A percentile compares a stretch with the other conserved stretches of the same genome.
Conservation (phyloP, 2,329 filamentous ascomycete species). For the Aspergillus udagawae region DNA sequence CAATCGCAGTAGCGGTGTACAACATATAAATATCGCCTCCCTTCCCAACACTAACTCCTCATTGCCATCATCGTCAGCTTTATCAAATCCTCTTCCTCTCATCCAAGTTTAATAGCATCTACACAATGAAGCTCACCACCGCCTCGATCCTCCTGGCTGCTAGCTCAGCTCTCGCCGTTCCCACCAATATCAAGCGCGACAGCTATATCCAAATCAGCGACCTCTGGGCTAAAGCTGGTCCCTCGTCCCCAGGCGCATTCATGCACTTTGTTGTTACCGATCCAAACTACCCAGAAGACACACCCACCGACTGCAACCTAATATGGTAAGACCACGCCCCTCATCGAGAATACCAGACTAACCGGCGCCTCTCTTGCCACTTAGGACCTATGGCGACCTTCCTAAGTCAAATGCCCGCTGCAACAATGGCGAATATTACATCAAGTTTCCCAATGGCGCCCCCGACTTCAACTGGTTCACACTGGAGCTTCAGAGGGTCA, state of each 20-base stretch:
- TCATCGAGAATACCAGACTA: not conserved
- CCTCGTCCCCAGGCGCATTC: not conserved
- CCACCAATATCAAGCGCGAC: not conserved
- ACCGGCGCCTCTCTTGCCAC: not conserved
- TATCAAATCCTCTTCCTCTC: not conserved
- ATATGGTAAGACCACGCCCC: conserved; percentile 13
- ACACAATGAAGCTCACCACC: not conserved
- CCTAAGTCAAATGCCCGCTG: conserved; percentile 19
- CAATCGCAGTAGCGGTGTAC: not conserved
- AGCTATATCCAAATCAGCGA: conserved; percentile 11
- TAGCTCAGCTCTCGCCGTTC: not conserved
- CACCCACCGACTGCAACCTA: conserved; percentile 21
- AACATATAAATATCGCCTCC: not conserved
- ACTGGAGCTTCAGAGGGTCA: conserved; percentile 17
- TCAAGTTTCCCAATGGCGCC: conserved; percentile 18
- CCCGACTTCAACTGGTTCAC: conserved; percentile 17
- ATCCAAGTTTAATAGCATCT: not conserved
- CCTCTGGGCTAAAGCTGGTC: conserved; percentile 7
- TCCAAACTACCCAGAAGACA: conserved; percentile 18
- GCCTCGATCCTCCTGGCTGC: not conserved
- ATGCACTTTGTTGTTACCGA: conserved; percentile 22
- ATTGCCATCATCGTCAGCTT: not conserved
- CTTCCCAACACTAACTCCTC: not conserved
- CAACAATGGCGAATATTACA: conserved; percentile 22
- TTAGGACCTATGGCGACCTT: conserved; percentile 9